These are phyloP conservation scores for Leccinum ochraceum DNA, from an alignment of 768 basidiomycete species.

Conservation along the genomic window DNA sequence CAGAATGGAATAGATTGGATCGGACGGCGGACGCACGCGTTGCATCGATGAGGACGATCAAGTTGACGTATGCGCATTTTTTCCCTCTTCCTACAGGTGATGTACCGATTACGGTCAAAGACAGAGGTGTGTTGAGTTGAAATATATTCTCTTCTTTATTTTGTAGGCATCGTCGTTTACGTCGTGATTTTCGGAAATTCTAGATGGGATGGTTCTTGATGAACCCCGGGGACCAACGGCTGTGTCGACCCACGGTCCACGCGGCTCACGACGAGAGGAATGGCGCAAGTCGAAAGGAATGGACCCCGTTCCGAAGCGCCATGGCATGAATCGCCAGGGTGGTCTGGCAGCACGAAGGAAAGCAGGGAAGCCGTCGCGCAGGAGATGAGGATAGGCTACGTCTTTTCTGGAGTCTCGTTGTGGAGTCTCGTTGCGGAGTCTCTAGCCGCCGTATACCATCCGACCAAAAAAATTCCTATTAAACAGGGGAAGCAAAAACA, in stretches of 20 bases:
- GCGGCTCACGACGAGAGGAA: slow-evolving; percentile 73
- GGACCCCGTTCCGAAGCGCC: slow-evolving; percentile 47
- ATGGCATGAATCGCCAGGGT: slow-evolving; percentile 70
- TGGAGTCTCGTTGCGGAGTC: background rate
- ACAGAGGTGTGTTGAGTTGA: slow-evolving; percentile 24
- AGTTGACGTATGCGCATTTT: slow-evolving; percentile 18
- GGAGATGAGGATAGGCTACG: slow-evolving; percentile 52
- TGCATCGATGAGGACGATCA: background rate
- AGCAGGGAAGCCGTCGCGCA: slow-evolving; percentile 68
- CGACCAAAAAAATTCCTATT: slow-evolving; percentile 1
- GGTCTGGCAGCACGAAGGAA: slow-evolving; percentile 58
- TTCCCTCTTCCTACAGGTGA: no score
- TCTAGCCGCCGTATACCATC: background rate
- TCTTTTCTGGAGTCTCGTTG: background rate
- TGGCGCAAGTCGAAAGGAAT: slow-evolving; percentile 85
- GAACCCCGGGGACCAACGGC: slow-evolving; percentile 31
- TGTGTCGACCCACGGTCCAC: slow-evolving; percentile 83
- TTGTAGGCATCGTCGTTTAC: slow-evolving; percentile 9
- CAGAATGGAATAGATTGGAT: background rate
- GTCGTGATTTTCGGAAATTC: background rate
- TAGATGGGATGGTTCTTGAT: slow-evolving; percentile 61
- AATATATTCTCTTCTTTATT: background rate
- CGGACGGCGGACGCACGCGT: background rate
- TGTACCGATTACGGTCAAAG: slow-evolving; percentile 10
- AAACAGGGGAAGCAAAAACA: slow-evolving; percentile 2